Base-by-base conservation (phyloP, 352 stramenopile species). In the Thalassiosira exigua region DNA sequence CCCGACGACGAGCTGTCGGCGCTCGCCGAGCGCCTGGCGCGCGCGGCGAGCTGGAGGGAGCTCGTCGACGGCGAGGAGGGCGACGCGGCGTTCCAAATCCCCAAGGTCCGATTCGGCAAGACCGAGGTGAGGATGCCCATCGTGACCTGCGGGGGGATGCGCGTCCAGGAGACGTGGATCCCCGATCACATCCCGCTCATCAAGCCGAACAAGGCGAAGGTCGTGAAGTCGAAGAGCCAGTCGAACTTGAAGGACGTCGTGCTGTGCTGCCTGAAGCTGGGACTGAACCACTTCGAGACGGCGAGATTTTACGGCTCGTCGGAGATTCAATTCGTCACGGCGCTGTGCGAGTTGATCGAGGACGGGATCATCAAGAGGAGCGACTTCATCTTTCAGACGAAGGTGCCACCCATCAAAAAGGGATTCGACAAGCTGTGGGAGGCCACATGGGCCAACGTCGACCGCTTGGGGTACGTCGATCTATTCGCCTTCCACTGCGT, bases 351-450 rank as follows among this genome's bases (percentile, higher is more conserved):
- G 11, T 52, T 89, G 46, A 79, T 89, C 11, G 54, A 77, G 1
- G 67, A 79, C 3, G 79, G 79, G 19, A 72, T 52, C 11, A 61
- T 82, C 2, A 69, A 79, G 60, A 26, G 82, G 0, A 36, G 61
- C 17, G 82, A 89, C 30, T 83, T 89, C 50, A 87, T 89, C 19
- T 73, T 89, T 65, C 82, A 89, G 53, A 89, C 82, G 0, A 89
- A 89, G 50, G 44, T 87, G 4, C 50, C 68, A 3, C 29, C 44
- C 1, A 82, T 48, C 9, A 84, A 64, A 33, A 61, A 60, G 26
- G 72, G 75, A 14, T 89, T 82, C 61, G 21, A 30, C n/a, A 82
- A 79, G 54, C 52, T 64, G 4, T 88, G 72, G 59, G 58, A 83
- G 14, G 51, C 41, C 27, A 77, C 32, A 14, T 83, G 75, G 76